Conservation (phyloP, 2,329 filamentous ascomycete genomes). For the Beauveria rudraprayagi region DNA sequence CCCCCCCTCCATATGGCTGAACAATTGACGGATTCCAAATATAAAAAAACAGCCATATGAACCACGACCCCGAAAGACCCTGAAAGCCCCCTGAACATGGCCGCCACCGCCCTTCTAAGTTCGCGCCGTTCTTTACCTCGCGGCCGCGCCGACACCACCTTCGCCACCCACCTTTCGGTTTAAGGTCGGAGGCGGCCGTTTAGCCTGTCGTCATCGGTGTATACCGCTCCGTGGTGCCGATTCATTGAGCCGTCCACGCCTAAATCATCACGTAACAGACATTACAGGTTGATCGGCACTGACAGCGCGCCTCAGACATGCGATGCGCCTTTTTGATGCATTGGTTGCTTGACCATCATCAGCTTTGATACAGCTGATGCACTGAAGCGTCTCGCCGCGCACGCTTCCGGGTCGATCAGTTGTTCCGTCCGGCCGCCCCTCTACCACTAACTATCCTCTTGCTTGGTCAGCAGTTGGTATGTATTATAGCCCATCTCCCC, state of each 20-base stretch:
- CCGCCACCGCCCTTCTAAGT: neutral
- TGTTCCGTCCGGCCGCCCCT: neutral
- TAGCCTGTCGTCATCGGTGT: neutral
- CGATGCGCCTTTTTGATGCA: neutral
- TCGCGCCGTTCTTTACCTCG: neutral
- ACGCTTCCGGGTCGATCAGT: neutral
- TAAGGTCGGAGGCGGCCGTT: conserved; percentile 9
- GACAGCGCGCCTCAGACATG: neutral
- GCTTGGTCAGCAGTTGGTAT: neutral
- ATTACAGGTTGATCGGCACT: neutral
- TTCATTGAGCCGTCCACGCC: neutral
- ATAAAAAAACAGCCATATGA: neutral
- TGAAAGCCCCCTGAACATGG: neutral
- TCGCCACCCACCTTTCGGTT: neutral
- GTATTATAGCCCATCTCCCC: neutral
- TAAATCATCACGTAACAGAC: neutral
- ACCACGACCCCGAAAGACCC: neutral
- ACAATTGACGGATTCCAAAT: too few species aligned
- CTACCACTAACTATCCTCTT: neutral
- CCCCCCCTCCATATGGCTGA: neutral
- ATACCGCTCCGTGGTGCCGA: conserved; percentile 1
- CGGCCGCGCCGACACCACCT: neutral
- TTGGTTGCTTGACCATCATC: too few species aligned
- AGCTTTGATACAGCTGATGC: neutral
- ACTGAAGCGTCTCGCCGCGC: neutral